Conservation (phyloP, 192 early-diverging fungal species). For the Coemansia sp. region DNA sequence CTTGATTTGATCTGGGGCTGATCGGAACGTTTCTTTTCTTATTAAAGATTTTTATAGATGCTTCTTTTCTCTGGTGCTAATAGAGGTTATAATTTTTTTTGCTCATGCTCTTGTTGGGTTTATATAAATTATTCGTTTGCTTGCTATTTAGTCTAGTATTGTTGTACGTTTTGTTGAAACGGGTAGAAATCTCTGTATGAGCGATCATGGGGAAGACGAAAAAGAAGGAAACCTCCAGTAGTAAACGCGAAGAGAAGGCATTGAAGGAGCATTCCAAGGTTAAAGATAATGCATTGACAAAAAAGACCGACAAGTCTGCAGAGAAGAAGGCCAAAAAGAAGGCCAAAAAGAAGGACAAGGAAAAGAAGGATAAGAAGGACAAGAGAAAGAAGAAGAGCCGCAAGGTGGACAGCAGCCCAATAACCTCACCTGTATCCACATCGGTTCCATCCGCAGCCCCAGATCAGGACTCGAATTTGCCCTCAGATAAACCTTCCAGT, state of each 20-base stretch:
- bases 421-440: slow-evolving; percentile 1
- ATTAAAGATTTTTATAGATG: too few species aligned
- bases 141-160: background rate
- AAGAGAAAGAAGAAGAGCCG: slow-evolving; percentile 1
- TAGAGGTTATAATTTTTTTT: slow-evolving; percentile 2
- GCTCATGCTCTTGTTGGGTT: too few species aligned
- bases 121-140: background rate
- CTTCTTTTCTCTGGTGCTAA: too few species aligned
- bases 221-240: slow-evolving; percentile 11
- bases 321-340: slow-evolving; percentile 7
- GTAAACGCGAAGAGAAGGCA: slow-evolving; percentile 10
- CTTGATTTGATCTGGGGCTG: slow-evolving; percentile 3
- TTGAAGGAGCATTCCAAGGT: slow-evolving; percentile 10
- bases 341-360: slow-evolving; percentile 14
- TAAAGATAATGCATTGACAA: slow-evolving; percentile 17
- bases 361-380: slow-evolving; percentile 8
- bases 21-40: too few species aligned
- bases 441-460: background rate
- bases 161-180: background rate
- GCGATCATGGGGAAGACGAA: slow-evolving; percentile 20
- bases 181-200: background rate
- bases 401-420: slow-evolving; percentile 10
- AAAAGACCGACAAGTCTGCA: background rate
- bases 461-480: too few species aligned
- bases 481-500: background rate